Percentiles rank a stretch among this genome's conserved stretches.
Evolutionary conservation across 495 filamentous ascomycete species (phyloP).

Genomic region (Amorphotheca resinae): DNA sequence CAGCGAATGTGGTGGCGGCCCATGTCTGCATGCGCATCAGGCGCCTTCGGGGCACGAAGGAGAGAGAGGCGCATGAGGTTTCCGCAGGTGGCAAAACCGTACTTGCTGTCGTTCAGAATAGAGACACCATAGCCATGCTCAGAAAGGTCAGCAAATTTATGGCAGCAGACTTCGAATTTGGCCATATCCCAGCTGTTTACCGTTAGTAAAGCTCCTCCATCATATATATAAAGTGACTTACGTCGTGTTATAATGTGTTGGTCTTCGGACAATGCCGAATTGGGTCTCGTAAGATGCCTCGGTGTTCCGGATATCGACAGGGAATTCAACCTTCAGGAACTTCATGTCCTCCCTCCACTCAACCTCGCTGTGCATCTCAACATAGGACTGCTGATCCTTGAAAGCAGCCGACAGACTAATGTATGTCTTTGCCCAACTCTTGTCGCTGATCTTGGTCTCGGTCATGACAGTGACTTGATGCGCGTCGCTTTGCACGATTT

Average conservation of each 20-base stretch:
- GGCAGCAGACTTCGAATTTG: slow-evolving; percentile 96
- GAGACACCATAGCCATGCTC: slow-evolving; percentile 87
- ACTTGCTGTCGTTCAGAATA: slow-evolving; percentile 92
- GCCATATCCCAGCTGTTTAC: slow-evolving; percentile 87
- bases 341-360: slow-evolving; percentile 95
- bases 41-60: slow-evolving; percentile 86
- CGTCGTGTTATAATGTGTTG: slow-evolving; percentile 90
- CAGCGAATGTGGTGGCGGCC: slow-evolving; percentile 80
- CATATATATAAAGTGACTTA: slow-evolving; percentile 21
- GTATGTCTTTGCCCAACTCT: slow-evolving; percentile 77
- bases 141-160: slow-evolving; percentile 94
- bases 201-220: slow-evolving; percentile 11
- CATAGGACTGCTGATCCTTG: slow-evolving; percentile 48
- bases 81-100: slow-evolving; percentile 88
- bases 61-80: slow-evolving; percentile 85
- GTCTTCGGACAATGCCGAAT: slow-evolving; percentile 75
- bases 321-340: slow-evolving; percentile 98
- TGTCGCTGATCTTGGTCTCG: slow-evolving; percentile 72
- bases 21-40: slow-evolving; percentile 95
- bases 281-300: slow-evolving; percentile 95
- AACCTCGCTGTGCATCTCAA: slow-evolving; percentile 72
- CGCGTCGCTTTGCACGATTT: slow-evolving; percentile 56
- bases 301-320: slow-evolving; percentile 80
- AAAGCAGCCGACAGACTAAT: slow-evolving; percentile 63
- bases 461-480: slow-evolving; percentile 70